These are phyloP conservation scores for Dendrocalamus latiflorus DNA, from an alignment of 202 grass and related monocot genomes.

Conservation along the genomic window DNA sequence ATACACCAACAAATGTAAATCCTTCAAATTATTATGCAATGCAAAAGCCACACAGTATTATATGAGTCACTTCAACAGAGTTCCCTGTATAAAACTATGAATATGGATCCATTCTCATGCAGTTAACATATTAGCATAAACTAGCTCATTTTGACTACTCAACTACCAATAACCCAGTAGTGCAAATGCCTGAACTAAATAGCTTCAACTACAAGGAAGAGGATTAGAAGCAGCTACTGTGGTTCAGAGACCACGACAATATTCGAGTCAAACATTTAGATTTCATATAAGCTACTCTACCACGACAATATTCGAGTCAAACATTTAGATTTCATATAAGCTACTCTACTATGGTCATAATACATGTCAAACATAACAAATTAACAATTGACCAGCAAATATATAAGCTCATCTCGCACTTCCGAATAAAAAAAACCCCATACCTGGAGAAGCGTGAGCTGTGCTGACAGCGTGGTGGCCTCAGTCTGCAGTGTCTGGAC, in stretches of 20 bases:
- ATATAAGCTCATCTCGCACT: not conserved
- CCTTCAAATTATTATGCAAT: not conserved
- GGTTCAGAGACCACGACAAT: too few relatives aligned
- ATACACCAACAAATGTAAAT: not conserved
- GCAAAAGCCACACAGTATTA: not conserved
- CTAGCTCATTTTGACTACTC: not conserved
- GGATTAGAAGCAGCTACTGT: not conserved
- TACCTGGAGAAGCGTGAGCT: constrained; percentile 92
- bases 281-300: not conserved
- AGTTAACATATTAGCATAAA: not conserved
- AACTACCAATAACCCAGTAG: not conserved
- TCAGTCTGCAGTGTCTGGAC: constrained; percentile 92
- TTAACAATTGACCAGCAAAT: not conserved
- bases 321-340: not conserved
- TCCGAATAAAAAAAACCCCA: not conserved
- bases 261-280: not conserved
- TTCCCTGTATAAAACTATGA: not conserved
- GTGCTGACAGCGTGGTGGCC: constrained; percentile 85
- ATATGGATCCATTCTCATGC: not conserved
- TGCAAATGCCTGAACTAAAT: not conserved
- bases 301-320: not conserved
- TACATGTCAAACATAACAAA: constrained; percentile 15
- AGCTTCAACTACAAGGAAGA: not conserved
- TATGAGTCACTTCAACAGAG: not conserved
- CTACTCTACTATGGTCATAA: not conserved